Percentiles rank a stretch among this genome's conserved stretches.
These are phyloP conservation scores for Candida sanyaensis DNA, from an alignment of 1,139 yeast species.

Conservation along the genomic window DNA sequence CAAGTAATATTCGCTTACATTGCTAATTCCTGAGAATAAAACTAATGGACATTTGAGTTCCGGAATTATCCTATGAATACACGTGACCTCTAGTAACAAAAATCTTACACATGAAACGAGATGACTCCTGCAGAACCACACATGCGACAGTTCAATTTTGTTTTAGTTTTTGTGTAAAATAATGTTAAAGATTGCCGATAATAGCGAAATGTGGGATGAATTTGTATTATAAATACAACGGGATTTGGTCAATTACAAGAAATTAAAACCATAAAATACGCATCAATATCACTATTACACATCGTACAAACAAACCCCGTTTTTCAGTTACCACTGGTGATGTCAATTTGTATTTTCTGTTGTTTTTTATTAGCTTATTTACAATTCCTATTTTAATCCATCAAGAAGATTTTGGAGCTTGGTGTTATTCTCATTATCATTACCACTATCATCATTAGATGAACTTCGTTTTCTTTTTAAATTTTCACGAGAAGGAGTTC, in stretches of 20 bases:
- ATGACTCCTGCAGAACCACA: background rate
- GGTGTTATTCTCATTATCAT: background rate
- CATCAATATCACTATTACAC: too few relatives aligned
- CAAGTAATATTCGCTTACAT: too few relatives aligned
- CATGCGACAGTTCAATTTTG: too few relatives aligned
- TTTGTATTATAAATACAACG: background rate
- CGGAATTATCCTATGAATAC: background rate
- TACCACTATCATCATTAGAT: slow-evolving; percentile 1
- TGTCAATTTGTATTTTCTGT: too few relatives aligned
- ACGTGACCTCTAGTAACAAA: background rate
- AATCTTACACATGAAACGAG: background rate
- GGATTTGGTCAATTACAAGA: background rate
- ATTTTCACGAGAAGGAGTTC: slow-evolving; percentile 14
- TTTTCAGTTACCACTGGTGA: background rate
- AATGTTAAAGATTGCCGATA: background rate
- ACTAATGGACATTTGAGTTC: background rate
- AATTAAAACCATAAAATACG: too few relatives aligned
- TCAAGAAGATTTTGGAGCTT: slow-evolving; percentile 3
- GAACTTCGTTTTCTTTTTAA: slow-evolving; percentile 10
- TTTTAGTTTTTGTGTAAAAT: slow-evolving; percentile 2
- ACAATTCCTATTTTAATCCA: slow-evolving; percentile 1
- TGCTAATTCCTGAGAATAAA: too few relatives aligned
- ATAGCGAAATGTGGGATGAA: background rate
- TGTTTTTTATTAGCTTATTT: background rate
- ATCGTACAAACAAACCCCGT: background rate